phyloP scores from a whole-genome alignment of 352 stramenopile genomes.

The Blastocystis sp. region DNA sequence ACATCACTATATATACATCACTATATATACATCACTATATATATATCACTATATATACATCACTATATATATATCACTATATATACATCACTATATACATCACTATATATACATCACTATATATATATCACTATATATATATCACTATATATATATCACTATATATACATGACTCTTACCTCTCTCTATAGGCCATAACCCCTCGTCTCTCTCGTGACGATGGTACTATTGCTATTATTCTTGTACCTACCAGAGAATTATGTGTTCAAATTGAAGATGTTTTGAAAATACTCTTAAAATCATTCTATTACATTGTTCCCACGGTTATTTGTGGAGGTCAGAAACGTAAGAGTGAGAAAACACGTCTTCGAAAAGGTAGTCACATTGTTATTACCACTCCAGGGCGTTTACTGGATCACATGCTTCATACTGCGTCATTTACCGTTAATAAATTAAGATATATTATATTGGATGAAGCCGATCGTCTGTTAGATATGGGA shows the following conservation, averaged over 20 bases:
- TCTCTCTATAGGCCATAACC: slow-evolving; percentile 44
- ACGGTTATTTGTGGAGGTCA: slow-evolving; percentile 29
- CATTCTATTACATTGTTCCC: slow-evolving; percentile 20
- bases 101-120: background rate
- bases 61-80: slow-evolving; percentile 63
- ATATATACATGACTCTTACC: too few relatives aligned
- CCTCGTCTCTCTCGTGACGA: slow-evolving; percentile 17
- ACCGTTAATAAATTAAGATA: slow-evolving; percentile 37
- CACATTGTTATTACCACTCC: slow-evolving; percentile 46
- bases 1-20: slow-evolving; percentile 18
- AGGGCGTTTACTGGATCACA: slow-evolving; percentile 76
- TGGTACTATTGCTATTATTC: slow-evolving; percentile 54
- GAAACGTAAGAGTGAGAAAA: slow-evolving; percentile 20
- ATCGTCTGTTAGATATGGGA: slow-evolving; percentile 81
- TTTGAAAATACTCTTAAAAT: slow-evolving; percentile 5
- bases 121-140: slow-evolving; percentile 18
- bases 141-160: slow-evolving; percentile 32
- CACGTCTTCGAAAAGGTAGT: slow-evolving; percentile 5
- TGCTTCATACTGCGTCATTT: slow-evolving; percentile 47
- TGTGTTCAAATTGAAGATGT: slow-evolving; percentile 26
- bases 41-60: slow-evolving; percentile 56
- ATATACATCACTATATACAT: slow-evolving; percentile 43
- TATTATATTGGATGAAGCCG: slow-evolving; percentile 76
- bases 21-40: slow-evolving; percentile 29
- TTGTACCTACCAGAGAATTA: slow-evolving; percentile 64